Evolutionary conservation across 176 grass and related monocot genomes (phyloP).

Genomic region (Rhipidocladum racemiflorum): DNA sequence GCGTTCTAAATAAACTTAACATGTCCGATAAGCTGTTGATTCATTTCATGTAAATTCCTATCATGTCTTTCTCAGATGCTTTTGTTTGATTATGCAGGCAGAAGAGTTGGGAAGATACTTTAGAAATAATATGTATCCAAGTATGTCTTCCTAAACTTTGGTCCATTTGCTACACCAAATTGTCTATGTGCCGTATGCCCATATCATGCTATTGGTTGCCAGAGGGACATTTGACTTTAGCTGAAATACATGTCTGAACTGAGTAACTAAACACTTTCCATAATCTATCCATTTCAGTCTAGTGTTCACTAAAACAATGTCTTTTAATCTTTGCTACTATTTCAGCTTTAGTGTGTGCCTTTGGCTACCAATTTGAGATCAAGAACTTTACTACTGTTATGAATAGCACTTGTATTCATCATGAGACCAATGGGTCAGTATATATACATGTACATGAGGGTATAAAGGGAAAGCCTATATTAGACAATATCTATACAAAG

Average conservation of each 20-base stretch:
- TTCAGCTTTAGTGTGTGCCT: background rate
- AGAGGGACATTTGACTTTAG: slow-evolving; percentile 16
- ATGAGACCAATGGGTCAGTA: too few relatives aligned
- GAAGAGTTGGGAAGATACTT: slow-evolving; percentile 97
- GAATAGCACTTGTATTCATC: too few relatives aligned
- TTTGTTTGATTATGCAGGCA: slow-evolving; percentile 48
- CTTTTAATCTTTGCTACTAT: slow-evolving; percentile 1
- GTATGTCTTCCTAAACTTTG: slow-evolving; percentile 35
- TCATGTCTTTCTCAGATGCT: background rate
- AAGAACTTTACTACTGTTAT: slow-evolving; percentile 3
- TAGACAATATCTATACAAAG: too few relatives aligned
- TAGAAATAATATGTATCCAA: slow-evolving; percentile 99
- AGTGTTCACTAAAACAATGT: background rate
- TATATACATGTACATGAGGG: too few relatives aligned
- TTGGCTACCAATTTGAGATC: slow-evolving; percentile 6
- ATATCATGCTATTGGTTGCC: background rate
- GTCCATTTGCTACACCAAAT: background rate
- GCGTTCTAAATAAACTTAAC: background rate
- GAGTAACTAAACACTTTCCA: background rate
- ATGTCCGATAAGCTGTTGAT: background rate
- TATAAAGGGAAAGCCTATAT: too few relatives aligned
- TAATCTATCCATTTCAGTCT: background rate
- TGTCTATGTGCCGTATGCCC: background rate
- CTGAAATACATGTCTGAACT: slow-evolving; percentile 22
- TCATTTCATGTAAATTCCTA: slow-evolving; percentile 9